Base-by-base conservation (phyloP, 805 yeast genomes). In the Kuraishia hungarica region DNA sequence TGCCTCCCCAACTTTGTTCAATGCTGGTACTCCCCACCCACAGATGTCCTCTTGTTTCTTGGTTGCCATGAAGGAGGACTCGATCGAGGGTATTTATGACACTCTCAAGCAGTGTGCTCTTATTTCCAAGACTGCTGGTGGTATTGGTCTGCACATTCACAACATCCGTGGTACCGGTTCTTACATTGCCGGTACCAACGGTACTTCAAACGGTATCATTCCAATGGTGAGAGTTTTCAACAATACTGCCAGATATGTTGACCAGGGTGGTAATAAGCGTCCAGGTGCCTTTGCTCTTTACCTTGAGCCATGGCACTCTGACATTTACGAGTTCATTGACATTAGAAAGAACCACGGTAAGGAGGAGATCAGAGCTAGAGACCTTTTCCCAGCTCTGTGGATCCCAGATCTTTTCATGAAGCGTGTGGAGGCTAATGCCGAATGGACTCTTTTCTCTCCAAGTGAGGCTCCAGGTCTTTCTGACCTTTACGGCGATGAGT, bases 151-250 rank as follows among this genome's bases (percentile, higher is more conserved):
- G 54, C 96, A 91, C 67, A 81, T 90, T 53, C 91, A 88, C 67
- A 88, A 92, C 72, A 86, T 93, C 55, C 82, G 98, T 64, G 80
- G 94, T 6, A 78, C 85, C 19, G 98, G 97, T 10, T 80, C 97
- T 1, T 84, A 86, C 68, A 91, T 93, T 61, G 86, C 96, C 24
- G 96, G 97, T 55, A 85, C 97, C 7, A 89, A 89, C 67, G 99
- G 98, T 54, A 83, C 88, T 11, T 90, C 97, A 1, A 89, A 85
- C 62, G 99, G 99, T 46, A 73, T 93, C 52, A 86, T 92, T 48
- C 99, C 99, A n/a, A 91, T 93, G 97, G 75, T 93, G 26, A 83
- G 96, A 62, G 98, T 93, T 10, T 93, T 85, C 75, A 93, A 93
- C 75, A 87, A 90, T 72, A 91, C 98, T 24, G 98, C 99, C 20